Evolutionary conservation across 2,329 filamentous ascomycete species (phyloP).

Genomic region (Pseudocercospora vitis): DNA sequence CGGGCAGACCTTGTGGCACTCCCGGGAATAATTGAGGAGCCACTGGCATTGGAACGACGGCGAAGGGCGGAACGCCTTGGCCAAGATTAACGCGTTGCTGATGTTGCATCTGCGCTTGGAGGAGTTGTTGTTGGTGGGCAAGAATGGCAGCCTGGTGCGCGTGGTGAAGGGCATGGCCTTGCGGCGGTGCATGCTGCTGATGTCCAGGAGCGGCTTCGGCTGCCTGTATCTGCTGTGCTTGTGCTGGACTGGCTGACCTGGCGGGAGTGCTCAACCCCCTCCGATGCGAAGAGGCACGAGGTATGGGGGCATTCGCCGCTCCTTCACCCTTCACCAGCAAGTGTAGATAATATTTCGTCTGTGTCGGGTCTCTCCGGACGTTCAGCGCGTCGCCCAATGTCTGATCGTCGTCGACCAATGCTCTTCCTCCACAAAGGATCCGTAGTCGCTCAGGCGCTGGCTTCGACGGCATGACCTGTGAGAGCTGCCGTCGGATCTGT

Average conservation of each 20-base stretch:
- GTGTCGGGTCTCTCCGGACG: conserved; percentile 48
- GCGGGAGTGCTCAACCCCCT: conserved; percentile 16
- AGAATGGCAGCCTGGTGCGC: conserved; percentile 8
- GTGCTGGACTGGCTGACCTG: conserved; percentile 19
- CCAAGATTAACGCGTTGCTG: background rate
- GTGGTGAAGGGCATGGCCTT: conserved; percentile 6
- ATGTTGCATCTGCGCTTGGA: conserved; percentile 18
- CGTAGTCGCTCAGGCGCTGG: conserved; percentile 52
- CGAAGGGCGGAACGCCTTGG: background rate
- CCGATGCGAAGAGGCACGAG: conserved; percentile 10
- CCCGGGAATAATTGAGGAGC: background rate
- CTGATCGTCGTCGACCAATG: conserved; percentile 51
- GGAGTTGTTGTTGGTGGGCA: conserved; percentile 14
- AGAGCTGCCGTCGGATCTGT: conserved; percentile 55
- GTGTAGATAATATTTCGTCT: conserved; percentile 39
- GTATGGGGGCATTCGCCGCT: conserved; percentile 16
- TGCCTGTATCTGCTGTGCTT: conserved; percentile 4
- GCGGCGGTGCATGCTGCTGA: conserved; percentile 1
- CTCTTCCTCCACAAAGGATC: conserved; percentile 59
- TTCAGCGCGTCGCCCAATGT: conserved; percentile 54
- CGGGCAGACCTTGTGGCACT: background rate
- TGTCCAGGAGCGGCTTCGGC: conserved; percentile 13
- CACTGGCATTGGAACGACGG: background rate
- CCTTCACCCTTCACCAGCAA: conserved; percentile 35
- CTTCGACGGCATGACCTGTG: conserved; percentile 49